Percentiles rank a stretch among this genome's conserved stretches.
phyloP scores from a whole-genome alignment of 805 yeast species.

The Zygotorulaspora florentina region DNA sequence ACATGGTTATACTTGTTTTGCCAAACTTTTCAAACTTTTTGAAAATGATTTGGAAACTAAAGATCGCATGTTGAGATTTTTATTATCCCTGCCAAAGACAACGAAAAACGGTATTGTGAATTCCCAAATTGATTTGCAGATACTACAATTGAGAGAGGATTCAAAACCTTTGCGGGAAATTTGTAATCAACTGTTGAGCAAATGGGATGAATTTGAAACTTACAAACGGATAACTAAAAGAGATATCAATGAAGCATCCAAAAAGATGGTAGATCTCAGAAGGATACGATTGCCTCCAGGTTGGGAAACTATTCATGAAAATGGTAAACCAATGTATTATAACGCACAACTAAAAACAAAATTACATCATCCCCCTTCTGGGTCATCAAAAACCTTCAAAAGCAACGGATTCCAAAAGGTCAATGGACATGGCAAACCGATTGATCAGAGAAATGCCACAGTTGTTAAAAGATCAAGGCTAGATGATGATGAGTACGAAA shows the following conservation, averaged over 20 bases:
- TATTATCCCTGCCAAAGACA: conserved; percentile 62
- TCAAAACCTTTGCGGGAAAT: conserved; percentile 29
- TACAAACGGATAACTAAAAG: conserved; percentile 81
- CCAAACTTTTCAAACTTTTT: conserved; percentile 49
- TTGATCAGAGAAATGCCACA: conserved; percentile 11
- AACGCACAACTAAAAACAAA: conserved; percentile 31
- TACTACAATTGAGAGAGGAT: conserved; percentile 34
- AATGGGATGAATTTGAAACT: conserved; percentile 72
- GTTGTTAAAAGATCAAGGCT: conserved; percentile 19
- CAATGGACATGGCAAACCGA: conserved; percentile 8
- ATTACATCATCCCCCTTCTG: conserved; percentile 31
- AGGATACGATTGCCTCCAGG: conserved; percentile 34
- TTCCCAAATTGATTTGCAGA: conserved; percentile 64
- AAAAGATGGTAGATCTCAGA: conserved; percentile 30
- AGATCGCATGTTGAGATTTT: conserved; percentile 49
- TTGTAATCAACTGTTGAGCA: conserved; percentile 44
- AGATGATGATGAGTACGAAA: conserved; percentile 31
- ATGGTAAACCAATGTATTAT: conserved; percentile 34
- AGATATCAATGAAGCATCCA: conserved; percentile 25
- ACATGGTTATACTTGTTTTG: conserved; percentile 83
- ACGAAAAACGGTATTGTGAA: conserved; percentile 74
- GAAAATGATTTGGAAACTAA: conserved; percentile 41
- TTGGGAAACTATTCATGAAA: conserved; percentile 35
- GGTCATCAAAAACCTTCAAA: conserved; percentile 16
- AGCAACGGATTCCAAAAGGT: conserved; percentile 8